These are phyloP conservation scores for Gossypium schwendimanii DNA, from an alignment of 441 rosid species.

Conservation along the genomic window DNA sequence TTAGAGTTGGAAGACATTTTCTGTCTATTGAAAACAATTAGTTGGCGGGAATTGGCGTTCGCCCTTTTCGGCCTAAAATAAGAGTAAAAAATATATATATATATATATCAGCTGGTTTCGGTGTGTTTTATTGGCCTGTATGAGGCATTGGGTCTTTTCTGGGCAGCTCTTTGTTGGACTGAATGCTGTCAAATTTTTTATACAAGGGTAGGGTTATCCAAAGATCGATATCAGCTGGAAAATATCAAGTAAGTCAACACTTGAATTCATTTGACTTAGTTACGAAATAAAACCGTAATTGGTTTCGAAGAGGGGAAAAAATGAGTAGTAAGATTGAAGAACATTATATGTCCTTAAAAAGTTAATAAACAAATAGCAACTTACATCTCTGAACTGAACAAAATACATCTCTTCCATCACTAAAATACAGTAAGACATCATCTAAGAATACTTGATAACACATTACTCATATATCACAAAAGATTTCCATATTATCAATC, in stretches of 20 bases:
- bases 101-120: too few relatives aligned
- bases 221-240: too few relatives aligned
- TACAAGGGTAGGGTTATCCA: too few relatives aligned
- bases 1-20: constrained; percentile 37
- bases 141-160: not conserved
- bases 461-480: not conserved
- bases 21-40: not conserved
- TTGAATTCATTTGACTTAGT: not conserved
- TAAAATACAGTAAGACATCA: constrained; percentile 17
- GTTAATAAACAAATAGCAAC: constrained; percentile 9
- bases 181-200: too few relatives aligned
- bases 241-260: too few relatives aligned
- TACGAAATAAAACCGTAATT: not conserved
- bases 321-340: not conserved
- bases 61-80: not conserved
- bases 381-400: constrained; percentile 11
- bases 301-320: too few relatives aligned
- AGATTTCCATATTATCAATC: constrained; percentile 22
- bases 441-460: not conserved
- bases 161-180: not conserved
- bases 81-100: not conserved
- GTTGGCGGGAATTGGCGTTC: constrained; percentile 29
- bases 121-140: not conserved
- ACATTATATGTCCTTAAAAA: not conserved
- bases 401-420: constrained; percentile 10